Conservation (phyloP, 1,284 basidiomycete genomes). For the Marasmius sp. region DNA sequence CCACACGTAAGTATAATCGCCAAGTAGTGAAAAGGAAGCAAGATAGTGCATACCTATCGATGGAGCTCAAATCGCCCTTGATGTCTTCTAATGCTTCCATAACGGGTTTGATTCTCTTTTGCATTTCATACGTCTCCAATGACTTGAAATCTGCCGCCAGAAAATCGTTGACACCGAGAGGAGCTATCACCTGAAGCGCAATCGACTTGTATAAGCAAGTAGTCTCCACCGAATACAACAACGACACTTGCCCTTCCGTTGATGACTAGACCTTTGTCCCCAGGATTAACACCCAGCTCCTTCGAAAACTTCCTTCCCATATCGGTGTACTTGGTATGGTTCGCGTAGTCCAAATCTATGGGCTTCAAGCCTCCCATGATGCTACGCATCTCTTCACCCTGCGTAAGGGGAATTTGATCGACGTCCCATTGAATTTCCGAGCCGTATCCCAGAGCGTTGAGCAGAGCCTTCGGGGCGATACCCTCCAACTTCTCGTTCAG, state of each 20-base stretch:
- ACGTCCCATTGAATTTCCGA: slow-evolving; percentile 15
- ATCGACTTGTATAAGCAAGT: slow-evolving; percentile 43
- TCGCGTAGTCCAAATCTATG: slow-evolving; percentile 29
- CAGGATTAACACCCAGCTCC: slow-evolving; percentile 55
- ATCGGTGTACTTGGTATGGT: slow-evolving; percentile 42
- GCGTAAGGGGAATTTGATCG: slow-evolving; percentile 37
- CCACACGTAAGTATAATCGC: slow-evolving; percentile 5
- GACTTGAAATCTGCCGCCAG: slow-evolving; percentile 63
- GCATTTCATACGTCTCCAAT: slow-evolving; percentile 71
- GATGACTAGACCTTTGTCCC: slow-evolving; percentile 63
- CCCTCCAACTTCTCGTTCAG: slow-evolving; percentile 36
- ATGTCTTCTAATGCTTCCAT: slow-evolving; percentile 61
- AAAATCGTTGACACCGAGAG: slow-evolving; percentile 58
- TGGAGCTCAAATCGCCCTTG: slow-evolving; percentile 36
- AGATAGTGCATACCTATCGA: slow-evolving; percentile 43
- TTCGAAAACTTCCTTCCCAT: slow-evolving; percentile 45
- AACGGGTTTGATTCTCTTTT: slow-evolving; percentile 69
- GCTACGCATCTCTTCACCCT: slow-evolving; percentile 32
- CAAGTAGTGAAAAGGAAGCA: background rate
- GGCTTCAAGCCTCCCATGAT: slow-evolving; percentile 35
- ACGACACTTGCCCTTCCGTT: slow-evolving; percentile 74
- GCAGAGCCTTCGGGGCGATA: slow-evolving; percentile 35
- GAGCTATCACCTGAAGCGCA: slow-evolving; percentile 69
- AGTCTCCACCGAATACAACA: background rate
- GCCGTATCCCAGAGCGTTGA: slow-evolving; percentile 36